phyloP scores from a whole-genome alignment of 495 filamentous ascomycete species.

The Penicillium roqueforti region DNA sequence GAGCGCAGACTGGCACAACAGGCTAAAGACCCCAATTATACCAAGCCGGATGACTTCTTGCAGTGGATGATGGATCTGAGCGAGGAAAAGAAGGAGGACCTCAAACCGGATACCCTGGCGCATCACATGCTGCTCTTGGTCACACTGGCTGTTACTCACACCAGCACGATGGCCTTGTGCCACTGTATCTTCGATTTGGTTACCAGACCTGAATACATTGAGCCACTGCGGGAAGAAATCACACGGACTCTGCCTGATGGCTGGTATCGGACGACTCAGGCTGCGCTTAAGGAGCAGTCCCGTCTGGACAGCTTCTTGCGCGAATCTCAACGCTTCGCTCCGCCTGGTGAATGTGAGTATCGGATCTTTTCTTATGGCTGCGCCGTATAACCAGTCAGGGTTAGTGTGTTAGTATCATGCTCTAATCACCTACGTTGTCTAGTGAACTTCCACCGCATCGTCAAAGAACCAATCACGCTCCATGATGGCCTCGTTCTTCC shows the following conservation, averaged over 20 bases:
- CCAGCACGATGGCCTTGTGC: slow-evolving; percentile 31
- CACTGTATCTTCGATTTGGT: slow-evolving; percentile 36
- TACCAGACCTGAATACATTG: slow-evolving; percentile 25
- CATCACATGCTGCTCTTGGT: slow-evolving; percentile 28
- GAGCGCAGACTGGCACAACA: slow-evolving; percentile 22
- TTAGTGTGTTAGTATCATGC: background rate
- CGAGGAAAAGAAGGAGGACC: slow-evolving; percentile 17
- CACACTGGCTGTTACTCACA: slow-evolving; percentile 32
- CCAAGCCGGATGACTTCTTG: slow-evolving; percentile 35
- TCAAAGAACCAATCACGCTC: slow-evolving; percentile 23
- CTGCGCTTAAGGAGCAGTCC: slow-evolving; percentile 14
- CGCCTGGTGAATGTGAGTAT: slow-evolving; percentile 31
- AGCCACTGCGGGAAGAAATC: slow-evolving; percentile 31
- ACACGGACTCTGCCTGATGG: slow-evolving; percentile 17
- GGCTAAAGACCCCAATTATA: slow-evolving; percentile 14
- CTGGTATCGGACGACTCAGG: slow-evolving; percentile 23
- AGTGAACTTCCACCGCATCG: slow-evolving; percentile 32
- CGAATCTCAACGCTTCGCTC: slow-evolving; percentile 34
- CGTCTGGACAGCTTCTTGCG: slow-evolving; percentile 37
- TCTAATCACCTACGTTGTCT: background rate
- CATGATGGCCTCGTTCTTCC: slow-evolving; percentile 29
- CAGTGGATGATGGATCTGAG: slow-evolving; percentile 40
- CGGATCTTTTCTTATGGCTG: background rate
- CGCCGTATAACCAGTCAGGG: background rate
- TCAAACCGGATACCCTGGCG: slow-evolving; percentile 23